A percentile compares a stretch with the other conserved stretches of the same genome.
phyloP scores from a whole-genome alignment of 306 rosid species.

The Castanopsis chinensis region DNA sequence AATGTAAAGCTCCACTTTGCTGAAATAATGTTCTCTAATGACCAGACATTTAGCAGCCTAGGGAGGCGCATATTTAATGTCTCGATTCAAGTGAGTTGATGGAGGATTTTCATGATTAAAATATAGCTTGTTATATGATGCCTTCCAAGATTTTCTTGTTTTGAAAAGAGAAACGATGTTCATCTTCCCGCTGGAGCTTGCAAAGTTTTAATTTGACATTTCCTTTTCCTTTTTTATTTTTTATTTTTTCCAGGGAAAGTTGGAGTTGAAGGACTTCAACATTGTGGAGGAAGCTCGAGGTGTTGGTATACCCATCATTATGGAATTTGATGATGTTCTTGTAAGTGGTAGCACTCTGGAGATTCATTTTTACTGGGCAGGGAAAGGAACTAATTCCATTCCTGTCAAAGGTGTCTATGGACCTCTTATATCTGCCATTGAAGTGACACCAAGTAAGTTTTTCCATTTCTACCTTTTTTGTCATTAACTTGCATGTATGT shows the following conservation, averaged over 20 bases:
- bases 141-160: background rate
- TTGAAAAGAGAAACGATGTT: background rate
- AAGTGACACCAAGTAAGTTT: slow-evolving; percentile 63
- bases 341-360: slow-evolving; percentile 59
- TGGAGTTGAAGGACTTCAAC: slow-evolving; percentile 51
- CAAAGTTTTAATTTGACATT: slow-evolving; percentile 2
- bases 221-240: background rate
- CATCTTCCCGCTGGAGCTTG: background rate
- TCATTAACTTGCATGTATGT: background rate
- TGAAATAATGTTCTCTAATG: slow-evolving; percentile 53
- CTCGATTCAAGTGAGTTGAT: slow-evolving; percentile 68
- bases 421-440: slow-evolving; percentile 80
- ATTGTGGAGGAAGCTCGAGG: slow-evolving; percentile 60
- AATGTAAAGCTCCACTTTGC: slow-evolving; percentile 74
- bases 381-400: slow-evolving; percentile 74
- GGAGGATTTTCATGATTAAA: background rate
- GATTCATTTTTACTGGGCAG: slow-evolving; percentile 72
- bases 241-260: slow-evolving; percentile 40
- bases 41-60: slow-evolving; percentile 36
- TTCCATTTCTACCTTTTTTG: slow-evolving; percentile 7
- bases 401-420: slow-evolving; percentile 72
- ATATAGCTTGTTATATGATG: background rate
- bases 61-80: slow-evolving; percentile 71
- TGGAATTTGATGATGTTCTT: slow-evolving; percentile 33
- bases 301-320: slow-evolving; percentile 41